A percentile compares a stretch with the other conserved stretches of the same genome.
These are phyloP conservation scores for Candida piceae DNA, from an alignment of 805 yeast genomes.

Conservation along the genomic window DNA sequence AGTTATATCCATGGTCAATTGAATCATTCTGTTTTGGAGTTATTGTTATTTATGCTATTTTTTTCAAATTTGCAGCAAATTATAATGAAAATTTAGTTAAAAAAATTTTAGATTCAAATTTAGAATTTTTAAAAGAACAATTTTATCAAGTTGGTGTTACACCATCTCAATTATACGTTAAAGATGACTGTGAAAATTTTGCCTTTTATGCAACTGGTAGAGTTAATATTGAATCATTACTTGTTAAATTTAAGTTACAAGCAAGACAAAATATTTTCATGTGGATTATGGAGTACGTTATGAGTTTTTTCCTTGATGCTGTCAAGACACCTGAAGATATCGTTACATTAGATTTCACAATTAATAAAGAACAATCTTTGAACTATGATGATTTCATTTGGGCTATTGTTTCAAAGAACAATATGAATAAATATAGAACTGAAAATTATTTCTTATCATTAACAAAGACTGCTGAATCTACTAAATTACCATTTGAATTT, in stretches of 20 bases:
- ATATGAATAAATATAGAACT: slow-evolving; percentile 72
- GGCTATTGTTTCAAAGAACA: slow-evolving; percentile 79
- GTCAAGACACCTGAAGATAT: slow-evolving; percentile 53
- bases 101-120: slow-evolving; percentile 40
- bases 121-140: slow-evolving; percentile 53
- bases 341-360: slow-evolving; percentile 56
- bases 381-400: slow-evolving; percentile 67
- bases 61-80: slow-evolving; percentile 55
- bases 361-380: slow-evolving; percentile 37
- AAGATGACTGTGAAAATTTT: slow-evolving; percentile 60
- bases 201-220: slow-evolving; percentile 86
- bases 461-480: slow-evolving; percentile 74
- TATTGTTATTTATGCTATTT: slow-evolving; percentile 41
- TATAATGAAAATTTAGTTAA: slow-evolving; percentile 55
- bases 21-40: slow-evolving; percentile 56
- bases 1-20: slow-evolving; percentile 67
- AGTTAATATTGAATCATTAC: slow-evolving; percentile 60
- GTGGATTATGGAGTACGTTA: slow-evolving; percentile 55
- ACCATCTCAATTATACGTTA: slow-evolving; percentile 40
- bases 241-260: slow-evolving; percentile 56
- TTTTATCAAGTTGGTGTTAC: slow-evolving; percentile 75
- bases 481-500: slow-evolving; percentile 63
- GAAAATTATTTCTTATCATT: slow-evolving; percentile 78
- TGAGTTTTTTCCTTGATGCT: slow-evolving; percentile 54
- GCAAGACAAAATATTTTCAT: slow-evolving; percentile 78